These are phyloP conservation scores for Pestalotiopsis sp. DNA, from an alignment of 2,329 filamentous ascomycete genomes.

Conservation along the genomic window DNA sequence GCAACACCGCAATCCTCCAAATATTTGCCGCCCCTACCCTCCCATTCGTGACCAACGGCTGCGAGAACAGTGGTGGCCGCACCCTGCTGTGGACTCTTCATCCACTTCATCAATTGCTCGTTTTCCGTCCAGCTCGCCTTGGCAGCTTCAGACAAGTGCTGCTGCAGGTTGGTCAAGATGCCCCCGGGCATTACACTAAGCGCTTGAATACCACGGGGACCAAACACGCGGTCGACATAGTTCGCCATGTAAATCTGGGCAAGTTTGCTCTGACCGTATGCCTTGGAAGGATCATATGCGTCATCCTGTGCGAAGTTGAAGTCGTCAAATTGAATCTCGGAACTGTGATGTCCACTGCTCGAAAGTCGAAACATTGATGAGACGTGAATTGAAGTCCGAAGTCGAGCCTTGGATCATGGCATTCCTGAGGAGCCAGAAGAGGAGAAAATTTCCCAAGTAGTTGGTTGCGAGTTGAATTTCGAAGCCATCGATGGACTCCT, in stretches of 20 bases:
- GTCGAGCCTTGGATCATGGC: constrained; percentile 15
- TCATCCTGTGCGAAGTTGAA: constrained; percentile 36
- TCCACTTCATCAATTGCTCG: constrained; percentile 21
- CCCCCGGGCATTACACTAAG: constrained; percentile 47
- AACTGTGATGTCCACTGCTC: constrained; percentile 40
- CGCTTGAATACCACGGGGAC: not conserved
- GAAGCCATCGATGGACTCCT: constrained; percentile 25
- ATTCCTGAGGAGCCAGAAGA: constrained; percentile 21
- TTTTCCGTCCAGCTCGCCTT: constrained; percentile 6
- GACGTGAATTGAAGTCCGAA: constrained; percentile 33
- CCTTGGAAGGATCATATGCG: constrained; percentile 37
- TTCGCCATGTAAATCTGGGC: constrained; percentile 42
- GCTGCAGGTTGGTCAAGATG: constrained; percentile 34
- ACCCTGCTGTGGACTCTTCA: constrained; percentile 41
- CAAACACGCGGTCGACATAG: not conserved
- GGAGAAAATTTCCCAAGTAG: constrained; percentile 20
- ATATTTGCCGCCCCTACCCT: constrained; percentile 43
- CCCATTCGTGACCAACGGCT: constrained; percentile 39
- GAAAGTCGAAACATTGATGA: constrained; percentile 48
- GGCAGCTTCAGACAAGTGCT: constrained; percentile 17
- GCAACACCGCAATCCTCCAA: constrained; percentile 4
- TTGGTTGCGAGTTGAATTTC: constrained; percentile 25
- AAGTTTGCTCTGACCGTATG: constrained; percentile 53
- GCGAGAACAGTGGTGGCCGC: constrained; percentile 46
- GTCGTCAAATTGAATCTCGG: constrained; percentile 38